phyloP scores from a whole-genome alignment of 495 filamentous ascomycete species.

The Podospora pseudocomata region DNA sequence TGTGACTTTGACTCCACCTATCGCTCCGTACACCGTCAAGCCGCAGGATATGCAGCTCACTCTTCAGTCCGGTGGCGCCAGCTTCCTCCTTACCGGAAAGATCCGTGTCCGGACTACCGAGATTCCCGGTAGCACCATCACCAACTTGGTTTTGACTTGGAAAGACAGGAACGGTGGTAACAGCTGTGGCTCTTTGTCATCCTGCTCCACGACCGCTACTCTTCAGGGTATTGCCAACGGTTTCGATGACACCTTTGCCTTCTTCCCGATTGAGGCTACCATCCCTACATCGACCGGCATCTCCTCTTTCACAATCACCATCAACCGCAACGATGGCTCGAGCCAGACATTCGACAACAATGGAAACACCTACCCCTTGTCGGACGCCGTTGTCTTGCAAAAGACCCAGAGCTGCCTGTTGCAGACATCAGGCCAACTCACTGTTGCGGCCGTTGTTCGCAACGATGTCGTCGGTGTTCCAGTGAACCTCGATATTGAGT shows the following conservation, averaged over 20 bases:
- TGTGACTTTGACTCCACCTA: constrained; percentile 48
- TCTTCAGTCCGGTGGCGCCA: constrained; percentile 36
- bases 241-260: constrained; percentile 57
- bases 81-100: constrained; percentile 38
- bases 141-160: constrained; percentile 66
- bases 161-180: constrained; percentile 95
- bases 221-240: constrained; percentile 48
- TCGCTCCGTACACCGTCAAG: constrained; percentile 58
- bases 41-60: constrained; percentile 50
- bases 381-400: constrained; percentile 44
- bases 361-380: constrained; percentile 43
- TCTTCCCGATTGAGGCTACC: constrained; percentile 42
- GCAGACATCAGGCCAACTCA: constrained; percentile 38
- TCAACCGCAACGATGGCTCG: constrained; percentile 42
- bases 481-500: constrained; percentile 42
- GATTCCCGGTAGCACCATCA: constrained; percentile 30
- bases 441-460: constrained; percentile 45
- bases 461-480: constrained; percentile 43
- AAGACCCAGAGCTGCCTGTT: constrained; percentile 47
- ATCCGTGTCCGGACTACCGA: constrained; percentile 45
- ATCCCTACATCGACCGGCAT: constrained; percentile 42
- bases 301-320: constrained; percentile 43
- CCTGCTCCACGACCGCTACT: constrained; percentile 43
- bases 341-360: constrained; percentile 45
- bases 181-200: constrained; percentile 50